phyloP scores from a whole-genome alignment of 352 stramenopile species.

The Phytophthora uliginosa region DNA sequence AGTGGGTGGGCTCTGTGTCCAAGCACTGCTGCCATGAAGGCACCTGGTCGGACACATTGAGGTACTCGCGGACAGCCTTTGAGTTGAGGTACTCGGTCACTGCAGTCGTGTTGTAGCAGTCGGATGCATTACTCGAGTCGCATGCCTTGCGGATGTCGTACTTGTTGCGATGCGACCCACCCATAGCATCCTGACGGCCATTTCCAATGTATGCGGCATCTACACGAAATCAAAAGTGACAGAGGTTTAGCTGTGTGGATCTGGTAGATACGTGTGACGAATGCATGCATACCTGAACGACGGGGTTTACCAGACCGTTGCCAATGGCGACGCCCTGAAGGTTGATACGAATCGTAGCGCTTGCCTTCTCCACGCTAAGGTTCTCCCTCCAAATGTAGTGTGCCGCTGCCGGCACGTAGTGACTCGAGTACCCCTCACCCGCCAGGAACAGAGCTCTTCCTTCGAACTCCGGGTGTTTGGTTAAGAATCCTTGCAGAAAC shows the following conservation, averaged over 20 bases:
- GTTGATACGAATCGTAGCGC: conserved; percentile 43
- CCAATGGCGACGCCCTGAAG: conserved; percentile 63
- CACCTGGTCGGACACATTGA: conserved; percentile 43
- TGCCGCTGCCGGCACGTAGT: conserved; percentile 65
- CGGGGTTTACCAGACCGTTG: conserved; percentile 59
- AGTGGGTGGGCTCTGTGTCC: conserved; percentile 83
- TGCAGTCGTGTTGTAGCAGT: conserved; percentile 26
- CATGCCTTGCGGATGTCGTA: conserved; percentile 65
- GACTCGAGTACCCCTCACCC: conserved; percentile 64
- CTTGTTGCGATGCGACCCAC: conserved; percentile 41
- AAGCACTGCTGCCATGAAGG: conserved; percentile 91
- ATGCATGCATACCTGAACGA: conserved; percentile 40
- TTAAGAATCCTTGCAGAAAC: conserved; percentile 65
- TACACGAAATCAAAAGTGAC: conserved; percentile 20
- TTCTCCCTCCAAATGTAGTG: conserved; percentile 56
- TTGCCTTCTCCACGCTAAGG: conserved; percentile 15
- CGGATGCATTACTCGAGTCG: conserved; percentile 14
- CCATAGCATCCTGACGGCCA: conserved; percentile 32
- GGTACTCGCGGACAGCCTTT: conserved; percentile 39
- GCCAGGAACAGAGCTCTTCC: conserved; percentile 57
- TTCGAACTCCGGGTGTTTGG: conserved; percentile 62
- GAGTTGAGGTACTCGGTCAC: conserved; percentile 72
- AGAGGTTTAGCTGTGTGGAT: neutral
- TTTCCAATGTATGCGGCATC: conserved; percentile 53
- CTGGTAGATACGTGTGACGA: conserved; percentile 8